These are phyloP conservation scores for Ulmus americana DNA, from an alignment of 331 rosid species.

Conservation along the genomic window DNA sequence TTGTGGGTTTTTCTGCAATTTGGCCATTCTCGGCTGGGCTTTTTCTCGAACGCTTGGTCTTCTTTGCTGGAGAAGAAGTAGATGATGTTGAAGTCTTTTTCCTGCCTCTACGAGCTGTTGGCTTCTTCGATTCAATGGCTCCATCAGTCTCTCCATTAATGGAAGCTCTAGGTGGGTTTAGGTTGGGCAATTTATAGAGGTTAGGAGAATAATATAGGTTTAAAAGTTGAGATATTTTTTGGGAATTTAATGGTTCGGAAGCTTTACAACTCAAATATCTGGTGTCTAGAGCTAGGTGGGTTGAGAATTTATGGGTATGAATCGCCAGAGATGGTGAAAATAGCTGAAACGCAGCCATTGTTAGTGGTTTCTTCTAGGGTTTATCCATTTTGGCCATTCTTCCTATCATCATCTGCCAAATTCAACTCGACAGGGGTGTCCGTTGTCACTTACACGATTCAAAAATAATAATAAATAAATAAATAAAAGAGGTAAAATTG, in stretches of 20 bases:
- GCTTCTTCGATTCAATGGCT: slow-evolving; percentile 34
- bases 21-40: slow-evolving; percentile 29
- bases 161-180: slow-evolving; percentile 40
- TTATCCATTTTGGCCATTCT: slow-evolving; percentile 31
- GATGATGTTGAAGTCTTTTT: slow-evolving; percentile 41
- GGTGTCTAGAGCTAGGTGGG: slow-evolving; percentile 16
- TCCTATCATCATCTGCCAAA: neutral
- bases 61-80: slow-evolving; percentile 22
- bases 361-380: slow-evolving; percentile 34
- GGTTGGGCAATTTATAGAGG: slow-evolving; percentile 2
- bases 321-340: slow-evolving; percentile 30
- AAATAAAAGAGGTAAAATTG: too few relatives aligned
- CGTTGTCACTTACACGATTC: neutral
- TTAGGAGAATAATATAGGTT: slow-evolving; percentile 2
- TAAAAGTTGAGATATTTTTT: slow-evolving; percentile 15
- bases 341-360: slow-evolving; percentile 50
- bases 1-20: slow-evolving; percentile 13
- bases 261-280: slow-evolving; percentile 1
- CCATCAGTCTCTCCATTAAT: slow-evolving; percentile 32
- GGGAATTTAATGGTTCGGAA: slow-evolving; percentile 3
- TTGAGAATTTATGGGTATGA: slow-evolving; percentile 19
- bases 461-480: too few relatives aligned
- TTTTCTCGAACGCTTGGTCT: slow-evolving; percentile 33
- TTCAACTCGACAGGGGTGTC: slow-evolving; percentile 21
- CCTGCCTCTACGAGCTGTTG: slow-evolving; percentile 49